Evolutionary conservation across 2,329 filamentous ascomycete species (phyloP), one percentile per base, ranked within the genome.

Genomic region (Epichloe sylvatica): DNA sequence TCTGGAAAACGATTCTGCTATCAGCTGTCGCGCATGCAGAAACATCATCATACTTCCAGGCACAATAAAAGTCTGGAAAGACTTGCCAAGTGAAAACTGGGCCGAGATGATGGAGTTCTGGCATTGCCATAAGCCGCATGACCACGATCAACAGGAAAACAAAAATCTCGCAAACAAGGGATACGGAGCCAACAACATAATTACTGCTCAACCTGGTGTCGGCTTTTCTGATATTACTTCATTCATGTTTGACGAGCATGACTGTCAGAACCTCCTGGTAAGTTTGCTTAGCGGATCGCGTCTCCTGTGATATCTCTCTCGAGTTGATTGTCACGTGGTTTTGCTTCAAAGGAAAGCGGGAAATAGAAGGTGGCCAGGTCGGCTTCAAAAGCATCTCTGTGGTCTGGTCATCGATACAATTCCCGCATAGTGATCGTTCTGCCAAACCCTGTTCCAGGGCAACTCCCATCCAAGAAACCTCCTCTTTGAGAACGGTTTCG

Each of bases 81-180:
- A 98, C 61, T 70, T 98, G 17, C 92, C 92, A 0, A 95, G 89
- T 61, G 89, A 94, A 59, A 91, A 95, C 60, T 98, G 92, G 92
- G 94, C 92, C 0, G 92, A 98, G 69, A 94, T 98, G 90, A 98
- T 98, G 92, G 94, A 98, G 65, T 94, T 98, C 58, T 98, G 92
- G 92, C 94, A 98, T 66, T 98, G 92, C 61, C 92, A 98, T 66
- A 97, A 97, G 66, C 92, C 94, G 38, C 75, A 81, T 53, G 72
- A 80, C 49, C 71, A 80, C 53, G 64, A 64, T 17, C 55, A 64
- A 34, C 66, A 71, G 40, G 61, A 71, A 33, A 59, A 75, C 21
- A 67, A 75, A n/a, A 64, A 67, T 43, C 70, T 79, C 15, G 71
- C 76, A 35, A 69, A 73, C 11, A 84, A 87, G 59, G 90, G 86